Base-by-base conservation (phyloP, 306 rosid genomes). In the Sphenostylis stenocarpa region DNA sequence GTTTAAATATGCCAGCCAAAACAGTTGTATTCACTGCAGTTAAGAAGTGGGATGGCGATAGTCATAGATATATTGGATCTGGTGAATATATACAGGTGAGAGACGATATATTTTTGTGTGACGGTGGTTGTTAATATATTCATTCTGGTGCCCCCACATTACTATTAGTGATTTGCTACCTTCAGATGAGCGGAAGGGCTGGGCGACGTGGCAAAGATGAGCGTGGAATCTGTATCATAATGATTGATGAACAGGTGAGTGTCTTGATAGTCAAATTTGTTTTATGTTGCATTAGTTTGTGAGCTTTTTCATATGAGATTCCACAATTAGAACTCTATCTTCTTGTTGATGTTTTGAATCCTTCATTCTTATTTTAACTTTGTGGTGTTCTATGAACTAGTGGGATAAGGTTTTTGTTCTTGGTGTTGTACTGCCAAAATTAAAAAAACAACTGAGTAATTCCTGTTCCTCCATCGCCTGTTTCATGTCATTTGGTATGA, bases 201-300 rank as follows among this genome's bases (percentile, higher is more conserved):
- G 98, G 98, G 73, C 97, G 97, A 51, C 97, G 97, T 81, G 98
- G 98, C 81, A 95, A 95, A 84, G 99, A 95, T 88, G 97, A 88
- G 56, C 95, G 95, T 15, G 99, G 97, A 67, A 92, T 92, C 84
- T 95, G 99, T 71, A 90, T 95, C 75, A 89, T 95, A 85, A 92
- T 92, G 97, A 80, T 95, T 75, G 99, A 95, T 84, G 99, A 95
- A 81, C 97, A 92, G 93, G 99, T 90, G 67, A 72, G 81, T 80
- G 38, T 72, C 19, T 71, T 70, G 53, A 75, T 60, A 44, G 67
- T 55, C 60, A 73, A 70, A 41, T 41, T 21, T 39, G 67, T 49
- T 74, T 21, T 48, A 45, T 60, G 28, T 76, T 13, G 23, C 57
- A 16, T 82, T 5, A 53, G 28, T n/a, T 82, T 14, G 21, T 68